Evolutionary conservation across 2,329 filamentous ascomycete genomes (phyloP).

Genomic region (Diaporthe australafricana): DNA sequence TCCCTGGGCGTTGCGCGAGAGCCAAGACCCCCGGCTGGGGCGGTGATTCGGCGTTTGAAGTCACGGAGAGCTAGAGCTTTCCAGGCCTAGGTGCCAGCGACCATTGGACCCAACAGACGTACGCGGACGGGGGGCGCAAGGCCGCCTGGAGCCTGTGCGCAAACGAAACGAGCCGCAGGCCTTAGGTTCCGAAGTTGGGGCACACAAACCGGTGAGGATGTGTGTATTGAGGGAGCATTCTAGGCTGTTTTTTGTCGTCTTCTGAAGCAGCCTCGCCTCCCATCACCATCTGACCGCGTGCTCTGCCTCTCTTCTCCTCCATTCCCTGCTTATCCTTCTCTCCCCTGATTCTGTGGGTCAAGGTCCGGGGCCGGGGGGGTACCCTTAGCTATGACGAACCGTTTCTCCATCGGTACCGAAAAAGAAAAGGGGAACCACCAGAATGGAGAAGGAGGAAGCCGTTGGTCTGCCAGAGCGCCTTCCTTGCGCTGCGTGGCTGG

Average conservation of each 20-base stretch:
- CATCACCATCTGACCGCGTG: constrained; percentile 11
- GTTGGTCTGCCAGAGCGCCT: not conserved
- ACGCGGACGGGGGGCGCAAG: not conserved
- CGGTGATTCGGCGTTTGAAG: not conserved
- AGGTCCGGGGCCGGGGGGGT: too few relatives aligned
- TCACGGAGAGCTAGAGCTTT: constrained; percentile 8
- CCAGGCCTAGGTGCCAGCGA: constrained; percentile 26
- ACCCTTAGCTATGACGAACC: constrained; percentile 4
- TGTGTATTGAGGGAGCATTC: too few relatives aligned
- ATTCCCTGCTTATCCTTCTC: not conserved
- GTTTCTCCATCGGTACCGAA: constrained; percentile 9
- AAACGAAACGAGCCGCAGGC: not conserved
- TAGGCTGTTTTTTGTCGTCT: too few relatives aligned
- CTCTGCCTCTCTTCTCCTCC: not conserved
- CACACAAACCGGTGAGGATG: too few relatives aligned
- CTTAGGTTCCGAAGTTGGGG: not conserved
- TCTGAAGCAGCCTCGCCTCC: not conserved
- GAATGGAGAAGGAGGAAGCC: constrained; percentile 9
- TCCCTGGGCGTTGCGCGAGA: not conserved
- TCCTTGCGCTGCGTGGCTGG: not conserved
- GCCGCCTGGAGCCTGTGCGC: constrained; percentile 13
- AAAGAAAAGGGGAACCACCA: not conserved
- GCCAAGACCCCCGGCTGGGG: not conserved
- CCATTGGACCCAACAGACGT: not conserved
- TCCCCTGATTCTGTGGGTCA: constrained; percentile 14